Evolutionary conservation across 345 rosid species (phyloP), one percentile per base, ranked within the genome.

Genomic region (Populus deltoides): DNA sequence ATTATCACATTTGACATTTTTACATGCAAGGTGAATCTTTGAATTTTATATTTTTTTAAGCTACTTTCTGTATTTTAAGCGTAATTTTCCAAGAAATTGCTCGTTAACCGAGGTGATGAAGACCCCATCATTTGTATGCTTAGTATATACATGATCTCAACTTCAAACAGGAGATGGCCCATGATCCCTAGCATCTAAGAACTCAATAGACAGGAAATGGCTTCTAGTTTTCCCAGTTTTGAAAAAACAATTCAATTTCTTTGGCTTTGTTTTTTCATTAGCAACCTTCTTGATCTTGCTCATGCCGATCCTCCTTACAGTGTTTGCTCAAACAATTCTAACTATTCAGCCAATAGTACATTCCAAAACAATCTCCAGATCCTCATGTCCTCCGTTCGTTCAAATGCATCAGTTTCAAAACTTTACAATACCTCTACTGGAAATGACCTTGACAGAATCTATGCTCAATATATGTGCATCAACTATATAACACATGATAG

Each of bases 381-480:
- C 31, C 75, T 86, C 68, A 3, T 78, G 0, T 3, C 0, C 15
- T 33, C 31, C 57, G 29, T 84, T 36, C 5, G 68, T 38, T 82
- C 71, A 0, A 80, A 78, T n/a, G 81, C 87, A 73, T 41, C 71
- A 9, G 41, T 66, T 29, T 75, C 70, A 2, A 75, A 75, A 2
- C 75, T 61, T 62, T 61, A 66, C 41, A 45, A 47, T 25, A 33
- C 76, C 75, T 72, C 83, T 8, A 24, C 39, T 3, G 88, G 87
- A 59, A 72, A 75, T 15, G 53, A n/a, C 25, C 12, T 74, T 0
- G 27, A 83, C 17, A 77, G 22, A 45, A 80, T 81, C n/a, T 86
- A 81, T 36, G 83, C 70, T 59, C 86, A 78, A 36, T 84, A 77
- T 68, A 80, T 87, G 84, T 85, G 90, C 76, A 80, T 85, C n/a